A percentile compares a stretch with the other conserved stretches of the same genome.
Conservation (phyloP, 1,284 basidiomycete species). For the Exobasidium cylindrosporum region DNA sequence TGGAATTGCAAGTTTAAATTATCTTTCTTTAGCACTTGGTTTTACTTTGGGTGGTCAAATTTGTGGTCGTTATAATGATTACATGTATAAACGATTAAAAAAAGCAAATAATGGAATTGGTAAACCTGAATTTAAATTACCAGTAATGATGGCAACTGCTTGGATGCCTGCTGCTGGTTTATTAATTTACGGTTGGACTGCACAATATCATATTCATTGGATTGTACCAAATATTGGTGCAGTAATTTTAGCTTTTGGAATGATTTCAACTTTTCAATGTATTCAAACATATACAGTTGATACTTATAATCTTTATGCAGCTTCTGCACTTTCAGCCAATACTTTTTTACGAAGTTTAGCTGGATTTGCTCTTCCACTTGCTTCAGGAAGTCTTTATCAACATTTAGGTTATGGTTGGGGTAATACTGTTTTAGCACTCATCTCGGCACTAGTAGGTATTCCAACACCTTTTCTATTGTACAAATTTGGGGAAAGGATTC, state of each 20-base stretch:
- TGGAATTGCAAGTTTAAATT: constrained; percentile 65
- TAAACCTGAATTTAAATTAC: constrained; percentile 58
- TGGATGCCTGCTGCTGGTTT: constrained; percentile 63
- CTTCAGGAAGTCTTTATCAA: constrained; percentile 41
- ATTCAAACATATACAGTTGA: constrained; percentile 46
- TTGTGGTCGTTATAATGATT: constrained; percentile 64
- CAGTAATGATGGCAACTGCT: constrained; percentile 64
- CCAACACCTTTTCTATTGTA: constrained; percentile 45
- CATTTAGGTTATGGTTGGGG: constrained; percentile 52
- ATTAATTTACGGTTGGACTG: constrained; percentile 68
- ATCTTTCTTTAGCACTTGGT: constrained; percentile 61
- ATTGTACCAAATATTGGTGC: constrained; percentile 63
- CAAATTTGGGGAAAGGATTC: constrained; percentile 32
- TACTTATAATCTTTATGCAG: constrained; percentile 49
- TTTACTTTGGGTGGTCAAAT: constrained; percentile 59
- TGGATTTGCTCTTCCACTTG: constrained; percentile 52
- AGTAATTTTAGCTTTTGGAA: constrained; percentile 24
- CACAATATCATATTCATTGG: constrained; percentile 64
- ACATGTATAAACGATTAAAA: constrained; percentile 62
- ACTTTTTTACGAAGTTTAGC: constrained; percentile 46
- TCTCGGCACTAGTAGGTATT: constrained; percentile 44
- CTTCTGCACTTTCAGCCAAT: constrained; percentile 47
- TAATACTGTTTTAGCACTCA: constrained; percentile 47
- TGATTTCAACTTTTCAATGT: constrained; percentile 26
- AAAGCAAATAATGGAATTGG: constrained; percentile 62